Evolutionary conservation across 129 eudicot genomes (phyloP).

Genomic region (Gnaphalium uliginosum): DNA sequence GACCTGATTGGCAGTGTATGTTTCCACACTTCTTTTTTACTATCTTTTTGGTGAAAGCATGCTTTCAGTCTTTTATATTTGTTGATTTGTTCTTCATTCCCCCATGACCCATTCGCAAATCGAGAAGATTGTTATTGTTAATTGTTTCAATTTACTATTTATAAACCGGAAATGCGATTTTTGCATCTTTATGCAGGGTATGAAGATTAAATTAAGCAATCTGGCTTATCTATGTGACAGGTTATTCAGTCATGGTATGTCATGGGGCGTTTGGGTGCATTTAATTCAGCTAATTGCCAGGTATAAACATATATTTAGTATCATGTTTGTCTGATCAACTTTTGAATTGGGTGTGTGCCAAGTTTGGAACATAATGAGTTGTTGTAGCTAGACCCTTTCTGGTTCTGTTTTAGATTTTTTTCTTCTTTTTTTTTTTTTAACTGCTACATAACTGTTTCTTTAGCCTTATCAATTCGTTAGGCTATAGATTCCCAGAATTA

Average conservation of each 20-base stretch:
- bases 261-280: conserved; percentile 95
- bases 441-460: not conserved
- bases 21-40: conserved; percentile 8
- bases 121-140: not conserved
- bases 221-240: conserved; percentile 43
- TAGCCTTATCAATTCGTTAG: not conserved
- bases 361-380: not conserved
- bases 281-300: conserved; percentile 85
- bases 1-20: conserved; percentile 92
- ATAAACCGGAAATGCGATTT: not conserved
- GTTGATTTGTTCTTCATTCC: not conserved
- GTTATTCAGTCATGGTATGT: conserved; percentile 98
- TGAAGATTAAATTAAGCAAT: conserved; percentile 11
- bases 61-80: not conserved
- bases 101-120: conserved; percentile 1
- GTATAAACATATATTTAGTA: conserved; percentile 29
- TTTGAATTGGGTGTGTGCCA: conserved; percentile 2
- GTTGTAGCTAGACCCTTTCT: conserved; percentile 10
- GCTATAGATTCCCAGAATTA: not conserved
- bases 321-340: conserved; percentile 1
- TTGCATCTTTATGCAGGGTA: conserved; percentile 1
- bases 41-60: conserved; percentile 9
- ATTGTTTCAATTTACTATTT: not conserved
- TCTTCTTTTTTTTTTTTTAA: no score
- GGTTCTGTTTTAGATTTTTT: not conserved